Evolutionary conservation across 2,329 filamentous ascomycete species (phyloP).

Genomic region (Cercospora brassicicola): DNA sequence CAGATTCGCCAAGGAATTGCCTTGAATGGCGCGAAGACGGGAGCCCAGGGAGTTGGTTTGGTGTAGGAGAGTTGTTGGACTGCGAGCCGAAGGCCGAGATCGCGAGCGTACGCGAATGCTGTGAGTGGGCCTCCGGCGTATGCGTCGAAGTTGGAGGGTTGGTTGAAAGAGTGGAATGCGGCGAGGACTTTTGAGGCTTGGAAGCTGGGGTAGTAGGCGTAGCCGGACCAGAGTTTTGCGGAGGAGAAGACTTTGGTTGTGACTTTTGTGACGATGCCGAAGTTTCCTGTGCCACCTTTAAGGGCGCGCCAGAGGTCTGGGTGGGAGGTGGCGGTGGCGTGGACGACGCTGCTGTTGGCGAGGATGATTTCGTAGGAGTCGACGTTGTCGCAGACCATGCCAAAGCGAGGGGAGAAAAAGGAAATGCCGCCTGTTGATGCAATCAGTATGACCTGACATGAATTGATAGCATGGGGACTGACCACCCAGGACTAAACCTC

Average conservation of each 20-base stretch:
- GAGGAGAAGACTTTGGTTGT: constrained; percentile 2
- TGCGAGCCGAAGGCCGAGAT: neutral
- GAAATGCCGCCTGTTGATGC: neutral
- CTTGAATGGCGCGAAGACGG: neutral
- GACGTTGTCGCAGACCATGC: constrained; percentile 33
- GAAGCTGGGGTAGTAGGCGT: neutral
- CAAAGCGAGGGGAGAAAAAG: constrained; percentile 20
- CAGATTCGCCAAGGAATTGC: neutral
- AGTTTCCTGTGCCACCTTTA: constrained; percentile 28
- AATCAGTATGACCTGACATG: neutral
- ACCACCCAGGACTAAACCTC: constrained; percentile 12
- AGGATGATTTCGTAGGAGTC: constrained; percentile 31
- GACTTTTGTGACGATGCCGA: constrained; percentile 31
- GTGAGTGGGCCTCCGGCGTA: neutral
- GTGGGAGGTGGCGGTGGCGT: constrained; percentile 21
- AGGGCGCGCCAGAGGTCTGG: constrained; percentile 28
- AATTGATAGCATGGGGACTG: neutral
- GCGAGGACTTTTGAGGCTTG: neutral
- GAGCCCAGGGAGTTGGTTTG: neutral
- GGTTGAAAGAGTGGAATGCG: neutral
- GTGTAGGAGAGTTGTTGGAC: neutral
- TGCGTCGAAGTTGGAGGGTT: neutral
- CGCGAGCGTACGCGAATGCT: neutral
- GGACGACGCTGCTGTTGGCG: constrained; percentile 26
- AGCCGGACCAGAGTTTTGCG: neutral